Evolutionary conservation across 176 grass and related monocot species (phyloP).

Genomic region (Musa itinerans): DNA sequence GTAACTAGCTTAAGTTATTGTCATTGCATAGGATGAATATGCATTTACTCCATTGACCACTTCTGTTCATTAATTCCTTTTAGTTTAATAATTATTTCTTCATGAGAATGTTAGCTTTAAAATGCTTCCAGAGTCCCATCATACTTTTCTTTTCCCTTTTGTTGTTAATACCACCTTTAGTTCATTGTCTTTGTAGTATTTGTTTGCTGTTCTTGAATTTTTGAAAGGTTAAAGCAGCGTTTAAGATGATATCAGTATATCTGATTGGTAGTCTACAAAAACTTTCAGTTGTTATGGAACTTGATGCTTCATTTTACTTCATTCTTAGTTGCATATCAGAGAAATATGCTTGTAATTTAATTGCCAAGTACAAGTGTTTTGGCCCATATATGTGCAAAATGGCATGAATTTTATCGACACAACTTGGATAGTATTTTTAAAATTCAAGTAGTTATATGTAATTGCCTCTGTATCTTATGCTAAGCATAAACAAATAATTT

Average conservation of each 20-base stretch:
- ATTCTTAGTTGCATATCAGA: not conserved
- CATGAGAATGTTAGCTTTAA: no score
- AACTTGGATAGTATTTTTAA: not conserved
- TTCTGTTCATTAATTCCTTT: not conserved
- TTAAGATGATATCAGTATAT: not conserved
- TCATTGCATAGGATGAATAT: not conserved
- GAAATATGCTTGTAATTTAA: not conserved
- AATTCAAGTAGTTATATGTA: not conserved
- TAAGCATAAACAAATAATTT: not conserved
- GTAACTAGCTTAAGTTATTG: not conserved
- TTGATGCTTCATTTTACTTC: not conserved
- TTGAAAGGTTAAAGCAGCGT: not conserved
- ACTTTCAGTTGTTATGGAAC: not conserved
- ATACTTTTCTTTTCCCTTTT: no score
- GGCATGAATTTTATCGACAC: not conserved
- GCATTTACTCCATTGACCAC: not conserved
- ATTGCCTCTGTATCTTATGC: not conserved
- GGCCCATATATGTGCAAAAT: not conserved
- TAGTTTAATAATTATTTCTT: no score
- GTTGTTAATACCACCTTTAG: no score
- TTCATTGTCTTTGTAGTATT: not conserved
- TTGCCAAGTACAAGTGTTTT: not conserved
- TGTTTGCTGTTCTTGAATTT: not conserved
- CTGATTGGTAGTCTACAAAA: not conserved
- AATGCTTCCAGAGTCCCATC: no score